These are phyloP conservation scores for Wickerhamiella nectarea DNA, from an alignment of 805 yeast species.

Conservation along the genomic window DNA sequence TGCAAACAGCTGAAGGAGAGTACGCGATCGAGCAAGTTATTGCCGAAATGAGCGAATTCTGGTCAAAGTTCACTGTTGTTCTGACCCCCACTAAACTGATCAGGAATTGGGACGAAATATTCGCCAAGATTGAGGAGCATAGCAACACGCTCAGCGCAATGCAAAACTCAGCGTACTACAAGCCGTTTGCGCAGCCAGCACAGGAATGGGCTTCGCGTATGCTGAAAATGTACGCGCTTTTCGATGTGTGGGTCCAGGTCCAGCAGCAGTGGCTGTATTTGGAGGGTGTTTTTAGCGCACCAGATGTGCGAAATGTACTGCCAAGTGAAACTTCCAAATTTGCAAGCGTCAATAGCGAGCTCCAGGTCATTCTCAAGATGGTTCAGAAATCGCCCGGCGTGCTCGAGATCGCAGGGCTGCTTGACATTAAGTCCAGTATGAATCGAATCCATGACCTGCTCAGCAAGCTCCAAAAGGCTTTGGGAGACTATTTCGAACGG, in stretches of 20 bases:
- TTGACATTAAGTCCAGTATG: slow-evolving; percentile 36
- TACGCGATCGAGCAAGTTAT: slow-evolving; percentile 47
- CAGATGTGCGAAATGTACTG: slow-evolving; percentile 46
- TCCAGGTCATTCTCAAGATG: slow-evolving; percentile 37
- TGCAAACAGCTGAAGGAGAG: slow-evolving; percentile 63
- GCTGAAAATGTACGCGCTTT: slow-evolving; percentile 35
- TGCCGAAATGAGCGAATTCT: slow-evolving; percentile 34
- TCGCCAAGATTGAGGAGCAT: slow-evolving; percentile 47
- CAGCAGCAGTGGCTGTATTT: slow-evolving; percentile 85
- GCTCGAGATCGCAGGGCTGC: slow-evolving; percentile 39
- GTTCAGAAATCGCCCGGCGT: slow-evolving; percentile 37
- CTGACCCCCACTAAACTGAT: slow-evolving; percentile 43
- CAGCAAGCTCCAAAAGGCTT: slow-evolving; percentile 43
- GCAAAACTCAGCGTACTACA: slow-evolving; percentile 52
- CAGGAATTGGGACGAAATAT: slow-evolving; percentile 51
- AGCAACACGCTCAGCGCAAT: slow-evolving; percentile 51
- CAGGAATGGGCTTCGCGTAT: slow-evolving; percentile 42
- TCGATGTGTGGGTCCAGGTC: slow-evolving; percentile 66
- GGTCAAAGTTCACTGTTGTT: slow-evolving; percentile 44
- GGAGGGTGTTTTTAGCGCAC: slow-evolving; percentile 55
- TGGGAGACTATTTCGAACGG: slow-evolving; percentile 64
- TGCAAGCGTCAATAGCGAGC: slow-evolving; percentile 46
- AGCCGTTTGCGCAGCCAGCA: slow-evolving; percentile 46
- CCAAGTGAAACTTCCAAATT: slow-evolving; percentile 63
- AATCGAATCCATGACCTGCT: slow-evolving; percentile 43